These are phyloP conservation scores for Xerocomus cyaneibrunnescens DNA, from an alignment of 1,284 basidiomycete genomes.

Conservation along the genomic window DNA sequence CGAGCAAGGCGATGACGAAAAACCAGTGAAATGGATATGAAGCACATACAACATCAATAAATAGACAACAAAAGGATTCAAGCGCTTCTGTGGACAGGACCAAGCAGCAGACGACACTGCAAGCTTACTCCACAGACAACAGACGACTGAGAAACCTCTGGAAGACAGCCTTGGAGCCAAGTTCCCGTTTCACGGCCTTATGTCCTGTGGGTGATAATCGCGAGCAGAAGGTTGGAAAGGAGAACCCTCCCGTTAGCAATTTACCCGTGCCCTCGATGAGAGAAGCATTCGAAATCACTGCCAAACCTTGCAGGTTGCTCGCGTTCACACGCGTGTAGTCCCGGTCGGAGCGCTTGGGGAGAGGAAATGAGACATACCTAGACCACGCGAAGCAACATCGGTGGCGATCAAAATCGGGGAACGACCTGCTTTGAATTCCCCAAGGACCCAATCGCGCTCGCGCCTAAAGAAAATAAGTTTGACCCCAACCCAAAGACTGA, in stretches of 20 bases:
- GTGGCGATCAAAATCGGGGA: constrained; percentile 98
- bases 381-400: constrained; percentile 97
- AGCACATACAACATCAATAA: constrained; percentile 57
- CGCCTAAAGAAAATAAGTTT: constrained; percentile 55
- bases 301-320: constrained; percentile 33
- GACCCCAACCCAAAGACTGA: constrained; percentile 9
- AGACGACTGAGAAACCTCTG: constrained; percentile 24
- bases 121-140: constrained; percentile 27
- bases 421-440: constrained; percentile 97
- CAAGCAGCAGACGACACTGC: constrained; percentile 23
- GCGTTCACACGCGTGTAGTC: constrained; percentile 29
- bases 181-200: constrained; percentile 24
- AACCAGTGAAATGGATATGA: constrained; percentile 38
- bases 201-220: constrained; percentile 31
- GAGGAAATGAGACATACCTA: constrained; percentile 79
- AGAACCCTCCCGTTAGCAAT: constrained; percentile 23
- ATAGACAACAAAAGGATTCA: constrained; percentile 42
- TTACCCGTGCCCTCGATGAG: constrained; percentile 22
- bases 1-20: constrained; percentile 35
- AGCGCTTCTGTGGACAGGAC: constrained; percentile 53
- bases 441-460: constrained; percentile 98
- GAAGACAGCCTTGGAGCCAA: constrained; percentile 18
- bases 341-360: constrained; percentile 33
- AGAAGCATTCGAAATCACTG: constrained; percentile 27
- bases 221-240: constrained; percentile 26